phyloP scores from a whole-genome alignment of 352 stramenopile genomes.

The Pythium sukuiense region DNA sequence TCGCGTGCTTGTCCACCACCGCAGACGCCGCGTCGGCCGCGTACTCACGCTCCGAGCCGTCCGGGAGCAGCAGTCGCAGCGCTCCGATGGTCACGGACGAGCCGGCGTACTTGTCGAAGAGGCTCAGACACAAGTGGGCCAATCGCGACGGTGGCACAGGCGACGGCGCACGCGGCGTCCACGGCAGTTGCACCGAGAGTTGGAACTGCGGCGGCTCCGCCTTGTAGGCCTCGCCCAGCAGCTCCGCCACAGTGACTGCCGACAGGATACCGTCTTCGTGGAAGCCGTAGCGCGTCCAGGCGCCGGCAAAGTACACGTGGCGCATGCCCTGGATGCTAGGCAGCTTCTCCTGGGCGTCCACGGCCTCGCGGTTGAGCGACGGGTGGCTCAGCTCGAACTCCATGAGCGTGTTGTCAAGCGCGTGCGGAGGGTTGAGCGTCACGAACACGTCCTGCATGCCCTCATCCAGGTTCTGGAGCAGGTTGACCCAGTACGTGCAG shows the following conservation, averaged over 20 bases:
- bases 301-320: conserved; percentile 87
- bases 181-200: conserved; percentile 11
- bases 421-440: conserved; percentile 80
- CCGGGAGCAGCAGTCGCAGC: conserved; percentile 21
- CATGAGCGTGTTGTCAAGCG: conserved; percentile 49
- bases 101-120: conserved; percentile 25
- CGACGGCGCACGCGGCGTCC: conserved; percentile 24
- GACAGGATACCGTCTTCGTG: conserved; percentile 83
- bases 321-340: conserved; percentile 61
- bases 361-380: conserved; percentile 65
- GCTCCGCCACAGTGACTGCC: conserved; percentile 21
- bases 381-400: conserved; percentile 67
- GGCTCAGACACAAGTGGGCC: conserved; percentile 12
- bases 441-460: conserved; percentile 70
- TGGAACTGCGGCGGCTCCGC: conserved; percentile 1
- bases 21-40: background rate
- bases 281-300: conserved; percentile 90
- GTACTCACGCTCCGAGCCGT: conserved; percentile 26
- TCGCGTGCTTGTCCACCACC: conserved; percentile 16
- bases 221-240: conserved; percentile 20
- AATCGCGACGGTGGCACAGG: conserved; percentile 23
- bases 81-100: conserved; percentile 23
- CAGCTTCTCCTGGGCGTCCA: conserved; percentile 53
- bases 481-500: conserved; percentile 88
- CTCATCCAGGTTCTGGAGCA: conserved; percentile 80